Conservation (phyloP, 2,329 filamentous ascomycete genomes). For the Arthrinium phaeospermum region DNA sequence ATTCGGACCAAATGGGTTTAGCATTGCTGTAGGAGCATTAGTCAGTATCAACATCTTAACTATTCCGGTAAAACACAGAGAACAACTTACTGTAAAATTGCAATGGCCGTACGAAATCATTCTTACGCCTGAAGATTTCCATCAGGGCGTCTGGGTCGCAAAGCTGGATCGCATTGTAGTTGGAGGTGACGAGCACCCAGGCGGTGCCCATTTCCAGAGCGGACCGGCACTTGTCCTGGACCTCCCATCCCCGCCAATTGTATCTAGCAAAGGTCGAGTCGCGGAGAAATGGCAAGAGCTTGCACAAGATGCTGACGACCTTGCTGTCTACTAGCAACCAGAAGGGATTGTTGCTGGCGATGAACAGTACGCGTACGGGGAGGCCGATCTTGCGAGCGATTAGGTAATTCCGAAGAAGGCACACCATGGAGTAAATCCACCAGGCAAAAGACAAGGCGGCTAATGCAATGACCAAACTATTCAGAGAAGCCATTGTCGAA, state of each 20-base stretch:
- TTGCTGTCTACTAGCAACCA: neutral
- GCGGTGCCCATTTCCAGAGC: slow-evolving; percentile 36
- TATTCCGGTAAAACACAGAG: too few species aligned
- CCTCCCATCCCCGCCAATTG: slow-evolving; percentile 39
- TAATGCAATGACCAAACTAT: too few species aligned
- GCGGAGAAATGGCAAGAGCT: neutral
- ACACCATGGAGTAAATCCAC: too few species aligned
- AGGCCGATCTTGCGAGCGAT: neutral
- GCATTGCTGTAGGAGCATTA: too few species aligned
- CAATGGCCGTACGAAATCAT: slow-evolving; percentile 28
- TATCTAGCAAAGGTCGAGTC: slow-evolving; percentile 32
- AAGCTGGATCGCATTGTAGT: slow-evolving; percentile 27
- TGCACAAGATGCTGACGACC: neutral
- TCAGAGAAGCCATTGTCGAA: too few species aligned
- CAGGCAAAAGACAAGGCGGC: too few species aligned
- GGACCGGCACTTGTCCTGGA: slow-evolving; percentile 31
- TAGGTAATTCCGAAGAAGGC: neutral
- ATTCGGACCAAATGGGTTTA: too few species aligned
- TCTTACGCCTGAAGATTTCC: slow-evolving; percentile 22
- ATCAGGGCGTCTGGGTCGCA: slow-evolving; percentile 24
- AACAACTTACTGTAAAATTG: too few species aligned
- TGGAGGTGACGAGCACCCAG: slow-evolving; percentile 28
- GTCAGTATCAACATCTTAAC: too few species aligned
- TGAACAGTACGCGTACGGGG: neutral
- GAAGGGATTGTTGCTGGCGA: neutral